Evolutionary conservation across 176 grass and related monocot genomes (phyloP).

Genomic region (Eleusine coracana): DNA sequence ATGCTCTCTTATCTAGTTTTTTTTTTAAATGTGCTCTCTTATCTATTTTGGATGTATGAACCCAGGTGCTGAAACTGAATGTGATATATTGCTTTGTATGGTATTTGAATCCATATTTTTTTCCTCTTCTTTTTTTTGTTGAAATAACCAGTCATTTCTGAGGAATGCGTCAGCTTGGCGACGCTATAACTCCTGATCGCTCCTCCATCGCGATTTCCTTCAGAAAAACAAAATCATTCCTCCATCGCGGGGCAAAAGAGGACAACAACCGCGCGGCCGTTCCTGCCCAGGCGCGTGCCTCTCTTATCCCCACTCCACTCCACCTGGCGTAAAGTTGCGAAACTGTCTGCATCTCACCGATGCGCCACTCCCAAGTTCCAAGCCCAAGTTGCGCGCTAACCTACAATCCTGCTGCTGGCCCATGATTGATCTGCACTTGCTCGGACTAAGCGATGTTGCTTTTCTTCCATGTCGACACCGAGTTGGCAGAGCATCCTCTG

Average conservation of each 20-base stretch:
- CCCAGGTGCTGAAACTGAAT: constrained; percentile 32
- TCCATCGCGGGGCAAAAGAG: neutral
- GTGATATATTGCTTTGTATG: constrained; percentile 40
- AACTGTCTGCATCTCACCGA: neutral
- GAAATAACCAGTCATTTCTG: neutral
- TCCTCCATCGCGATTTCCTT: no score
- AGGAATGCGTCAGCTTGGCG: constrained; percentile 22
- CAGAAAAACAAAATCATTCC: no score
- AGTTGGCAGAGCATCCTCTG: constrained; percentile 6
- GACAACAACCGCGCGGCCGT: constrained; percentile 18
- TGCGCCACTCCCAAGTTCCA: neutral
- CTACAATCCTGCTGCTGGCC: neutral
- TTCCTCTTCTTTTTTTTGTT: neutral
- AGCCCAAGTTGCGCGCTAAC: constrained; percentile 41
- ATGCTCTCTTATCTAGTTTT: neutral
- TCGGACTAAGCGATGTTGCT: neutral
- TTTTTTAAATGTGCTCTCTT: neutral
- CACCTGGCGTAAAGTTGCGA: neutral
- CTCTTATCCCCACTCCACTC: neutral
- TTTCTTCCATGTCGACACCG: constrained; percentile 4
- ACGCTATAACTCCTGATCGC: no score
- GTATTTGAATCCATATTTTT: neutral
- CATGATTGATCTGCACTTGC: neutral
- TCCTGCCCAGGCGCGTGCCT: constrained; percentile 32
- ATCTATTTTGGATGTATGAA: neutral